Conservation (phyloP, 2,329 filamentous ascomycete genomes). For the Dothideomycetidae sp. region DNA sequence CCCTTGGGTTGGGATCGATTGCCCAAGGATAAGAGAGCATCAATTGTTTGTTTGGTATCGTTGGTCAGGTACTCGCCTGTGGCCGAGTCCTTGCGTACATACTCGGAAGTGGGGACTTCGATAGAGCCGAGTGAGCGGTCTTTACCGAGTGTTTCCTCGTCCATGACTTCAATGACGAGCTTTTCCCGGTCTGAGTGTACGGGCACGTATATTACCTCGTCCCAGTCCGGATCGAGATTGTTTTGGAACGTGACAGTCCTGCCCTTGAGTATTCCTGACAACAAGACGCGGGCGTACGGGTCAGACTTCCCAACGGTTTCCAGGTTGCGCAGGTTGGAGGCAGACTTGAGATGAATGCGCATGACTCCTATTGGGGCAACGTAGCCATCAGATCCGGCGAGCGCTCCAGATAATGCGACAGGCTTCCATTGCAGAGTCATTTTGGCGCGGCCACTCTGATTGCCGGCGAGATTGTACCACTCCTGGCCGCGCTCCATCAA, state of each 20-base stretch:
- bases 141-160: slow-evolving; percentile 80
- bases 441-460: slow-evolving; percentile 72
- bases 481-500: slow-evolving; percentile 86
- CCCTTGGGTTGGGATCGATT: slow-evolving; percentile 66
- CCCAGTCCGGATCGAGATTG: slow-evolving; percentile 88
- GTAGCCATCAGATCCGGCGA: slow-evolving; percentile 72
- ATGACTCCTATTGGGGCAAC: slow-evolving; percentile 88
- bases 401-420: slow-evolving; percentile 66
- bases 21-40: slow-evolving; percentile 58
- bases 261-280: slow-evolving; percentile 81
- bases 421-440: slow-evolving; percentile 92
- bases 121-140: slow-evolving; percentile 75
- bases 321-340: slow-evolving; percentile 71
- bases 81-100: slow-evolving; percentile 55
- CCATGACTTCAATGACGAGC: slow-evolving; percentile 86
- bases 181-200: slow-evolving; percentile 75
- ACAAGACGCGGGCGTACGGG: slow-evolving; percentile 74
- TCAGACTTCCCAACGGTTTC: slow-evolving; percentile 96
- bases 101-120: slow-evolving; percentile 66
- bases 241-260: slow-evolving; percentile 93
- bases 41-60: slow-evolving; percentile 55
- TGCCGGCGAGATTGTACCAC: slow-evolving; percentile 81
- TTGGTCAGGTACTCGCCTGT: slow-evolving; percentile 68
- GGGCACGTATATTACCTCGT: slow-evolving; percentile 88
- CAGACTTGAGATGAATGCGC: slow-evolving; percentile 80